A percentile compares a stretch with the other conserved stretches of the same genome.
Conservation (phyloP, 73 alveolate genomes). For the Symbiodinium pilosum region DNA sequence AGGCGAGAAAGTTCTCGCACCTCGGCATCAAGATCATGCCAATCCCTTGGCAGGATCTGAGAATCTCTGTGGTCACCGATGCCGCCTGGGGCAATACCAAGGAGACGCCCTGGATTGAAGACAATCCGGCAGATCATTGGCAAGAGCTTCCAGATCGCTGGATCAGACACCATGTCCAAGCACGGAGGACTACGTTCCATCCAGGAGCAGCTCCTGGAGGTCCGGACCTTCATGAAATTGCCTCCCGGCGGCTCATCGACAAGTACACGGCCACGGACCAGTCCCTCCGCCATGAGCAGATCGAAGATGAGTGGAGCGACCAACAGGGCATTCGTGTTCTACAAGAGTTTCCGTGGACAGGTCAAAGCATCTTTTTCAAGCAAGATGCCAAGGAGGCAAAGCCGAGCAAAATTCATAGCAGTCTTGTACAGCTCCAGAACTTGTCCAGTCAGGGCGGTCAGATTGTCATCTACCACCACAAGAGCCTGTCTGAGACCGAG, state of each 20-base stretch:
- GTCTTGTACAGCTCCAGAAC: neutral
- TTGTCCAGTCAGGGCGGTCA: conserved; percentile 13
- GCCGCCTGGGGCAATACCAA: neutral
- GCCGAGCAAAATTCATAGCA: neutral
- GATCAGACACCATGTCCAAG: neutral
- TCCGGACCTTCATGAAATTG: neutral
- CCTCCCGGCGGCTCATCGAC: neutral
- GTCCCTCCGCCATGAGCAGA: neutral
- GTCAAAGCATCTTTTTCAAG: neutral
- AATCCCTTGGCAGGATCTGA: neutral
- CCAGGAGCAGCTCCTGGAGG: neutral
- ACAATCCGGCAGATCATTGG: neutral
- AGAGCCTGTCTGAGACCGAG: neutral
- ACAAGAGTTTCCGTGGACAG: neutral
- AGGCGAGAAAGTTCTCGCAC: neutral
- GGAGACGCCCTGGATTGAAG: neutral
- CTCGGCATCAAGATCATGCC: conserved; percentile 13
- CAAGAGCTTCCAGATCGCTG: neutral
- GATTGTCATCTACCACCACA: neutral
- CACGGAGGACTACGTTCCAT: neutral
- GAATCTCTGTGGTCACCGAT: neutral
- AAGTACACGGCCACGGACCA: neutral
- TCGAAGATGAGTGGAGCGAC: neutral
- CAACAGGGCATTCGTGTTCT: neutral
- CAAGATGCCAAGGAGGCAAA: neutral